Evolutionary conservation across 192 early-diverging fungal species (phyloP).

Genomic region (Kickxella alabastrina): DNA sequence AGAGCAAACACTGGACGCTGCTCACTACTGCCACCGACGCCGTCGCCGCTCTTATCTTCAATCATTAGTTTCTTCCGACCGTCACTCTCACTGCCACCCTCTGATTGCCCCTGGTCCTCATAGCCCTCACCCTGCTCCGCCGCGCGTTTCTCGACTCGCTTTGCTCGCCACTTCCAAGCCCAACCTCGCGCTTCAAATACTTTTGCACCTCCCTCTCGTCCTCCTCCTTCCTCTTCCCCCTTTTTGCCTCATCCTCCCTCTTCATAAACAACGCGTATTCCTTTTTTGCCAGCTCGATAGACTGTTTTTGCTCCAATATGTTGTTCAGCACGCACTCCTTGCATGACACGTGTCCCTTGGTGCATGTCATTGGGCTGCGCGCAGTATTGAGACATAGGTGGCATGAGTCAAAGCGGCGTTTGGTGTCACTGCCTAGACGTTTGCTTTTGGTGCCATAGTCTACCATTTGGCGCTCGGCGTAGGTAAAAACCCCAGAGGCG

Average conservation of each 20-base stretch:
- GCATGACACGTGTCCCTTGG: constrained; percentile 77
- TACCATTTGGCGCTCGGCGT: constrained; percentile 79
- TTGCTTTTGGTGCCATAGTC: constrained; percentile 85
- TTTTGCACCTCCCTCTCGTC: constrained; percentile 6
- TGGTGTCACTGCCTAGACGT: constrained; percentile 79
- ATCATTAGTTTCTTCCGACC: no score
- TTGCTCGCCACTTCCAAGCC: constrained; percentile 10
- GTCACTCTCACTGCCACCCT: constrained; percentile 18
- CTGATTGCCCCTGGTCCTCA: constrained; percentile 5
- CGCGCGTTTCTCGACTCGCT: neutral
- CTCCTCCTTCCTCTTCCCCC: neutral
- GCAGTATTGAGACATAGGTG: constrained; percentile 68
- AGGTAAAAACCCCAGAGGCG: constrained; percentile 84
- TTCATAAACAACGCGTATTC: constrained; percentile 48
- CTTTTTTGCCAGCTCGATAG: constrained; percentile 54
- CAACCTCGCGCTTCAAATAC: constrained; percentile 8
- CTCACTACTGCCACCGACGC: no score
- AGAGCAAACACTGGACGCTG: neutral
- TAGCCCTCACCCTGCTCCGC: neutral
- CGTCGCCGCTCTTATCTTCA: constrained; percentile 9
- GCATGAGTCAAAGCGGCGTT: constrained; percentile 81
- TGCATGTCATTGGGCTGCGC: constrained; percentile 19
- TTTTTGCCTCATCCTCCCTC: constrained; percentile 19
- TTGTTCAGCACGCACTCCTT: constrained; percentile 83
- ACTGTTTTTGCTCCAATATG: constrained; percentile 80